phyloP scores from a whole-genome alignment of 306 rosid genomes.

The Dalbergia cochinchinensis region DNA sequence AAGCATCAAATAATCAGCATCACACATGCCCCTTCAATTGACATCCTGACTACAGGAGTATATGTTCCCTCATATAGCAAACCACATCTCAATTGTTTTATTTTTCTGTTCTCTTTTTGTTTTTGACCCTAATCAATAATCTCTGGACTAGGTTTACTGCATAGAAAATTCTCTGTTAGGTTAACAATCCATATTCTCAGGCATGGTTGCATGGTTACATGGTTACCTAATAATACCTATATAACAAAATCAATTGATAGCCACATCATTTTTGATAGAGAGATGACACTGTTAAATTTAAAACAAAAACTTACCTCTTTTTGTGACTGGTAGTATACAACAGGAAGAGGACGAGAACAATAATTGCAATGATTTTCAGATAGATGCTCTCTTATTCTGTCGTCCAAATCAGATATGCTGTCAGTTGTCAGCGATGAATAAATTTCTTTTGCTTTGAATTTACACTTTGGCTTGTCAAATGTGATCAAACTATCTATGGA shows the following conservation, averaged over 20 bases:
- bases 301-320: conserved; percentile 75
- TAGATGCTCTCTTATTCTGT: conserved; percentile 83
- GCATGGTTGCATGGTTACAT: conserved; percentile 6
- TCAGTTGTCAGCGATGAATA: conserved; percentile 59
- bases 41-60: background rate
- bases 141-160: background rate
- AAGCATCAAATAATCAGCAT: background rate
- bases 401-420: conserved; percentile 73
- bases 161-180: conserved; percentile 24
- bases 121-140: background rate
- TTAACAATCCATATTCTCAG: conserved; percentile 11
- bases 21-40: background rate
- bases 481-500: conserved; percentile 91
- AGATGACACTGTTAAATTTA: conserved; percentile 12
- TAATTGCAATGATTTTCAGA: conserved; percentile 89
- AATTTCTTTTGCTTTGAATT: conserved; percentile 77
- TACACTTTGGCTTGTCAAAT: conserved; percentile 92
- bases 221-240: background rate
- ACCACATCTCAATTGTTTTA: background rate
- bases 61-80: conserved; percentile 1
- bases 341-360: conserved; percentile 85
- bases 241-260: conserved; percentile 34
- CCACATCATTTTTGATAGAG: background rate
- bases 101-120: background rate
- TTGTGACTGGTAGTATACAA: conserved; percentile 85